Base-by-base conservation (phyloP, 176 grass and related monocot genomes). In the Musa schizocarpa region DNA sequence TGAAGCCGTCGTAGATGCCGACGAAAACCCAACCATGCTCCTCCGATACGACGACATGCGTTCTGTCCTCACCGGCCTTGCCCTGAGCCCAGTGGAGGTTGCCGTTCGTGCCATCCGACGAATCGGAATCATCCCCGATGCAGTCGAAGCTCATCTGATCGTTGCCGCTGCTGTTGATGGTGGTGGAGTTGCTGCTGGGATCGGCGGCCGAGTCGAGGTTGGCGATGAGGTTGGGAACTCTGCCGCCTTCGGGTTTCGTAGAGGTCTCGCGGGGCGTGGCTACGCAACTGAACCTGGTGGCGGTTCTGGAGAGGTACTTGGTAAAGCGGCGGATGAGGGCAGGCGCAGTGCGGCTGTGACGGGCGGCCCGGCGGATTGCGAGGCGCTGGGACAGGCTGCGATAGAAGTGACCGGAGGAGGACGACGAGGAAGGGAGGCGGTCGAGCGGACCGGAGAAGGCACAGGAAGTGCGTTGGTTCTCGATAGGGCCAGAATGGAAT, bases 1-100 rank as follows among this genome's bases (percentile, higher is more conserved):
- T 87, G 88, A 98, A 98, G 2, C 94, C 94, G 26, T 98, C 94
- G 4, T 98, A 98, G 29, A 98, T 98, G 34, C 90, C 90, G 74
- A 98, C 90, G 81, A 93, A 98, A 63, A 93, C 75, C 86, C 88
- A 91, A 1, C 80, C 88, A 73, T 85, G 82, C 78, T 98, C 88
- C 86, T 91, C 88, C 8, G 94, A 98, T 11, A 98, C 80, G 12
- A 87, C 90, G 9, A 98, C 86, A 14, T 98, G 90, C 74, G 91
- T 87, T 9, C 94, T 68, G 64, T 98, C 94, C 94, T 98, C 94
- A 10, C 94, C 94, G 11, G 90, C 94, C 55, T 83, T 89, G 56
- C 94, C 94, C 74, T 98, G 94, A 9, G 90, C 90, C 90, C 94
- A 98, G 77, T 98, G 77, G 68, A 89, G 74, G 83, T 80, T 91